These are phyloP conservation scores for Podila epicladia DNA, from an alignment of 192 early-diverging fungal genomes.

Conservation along the genomic window DNA sequence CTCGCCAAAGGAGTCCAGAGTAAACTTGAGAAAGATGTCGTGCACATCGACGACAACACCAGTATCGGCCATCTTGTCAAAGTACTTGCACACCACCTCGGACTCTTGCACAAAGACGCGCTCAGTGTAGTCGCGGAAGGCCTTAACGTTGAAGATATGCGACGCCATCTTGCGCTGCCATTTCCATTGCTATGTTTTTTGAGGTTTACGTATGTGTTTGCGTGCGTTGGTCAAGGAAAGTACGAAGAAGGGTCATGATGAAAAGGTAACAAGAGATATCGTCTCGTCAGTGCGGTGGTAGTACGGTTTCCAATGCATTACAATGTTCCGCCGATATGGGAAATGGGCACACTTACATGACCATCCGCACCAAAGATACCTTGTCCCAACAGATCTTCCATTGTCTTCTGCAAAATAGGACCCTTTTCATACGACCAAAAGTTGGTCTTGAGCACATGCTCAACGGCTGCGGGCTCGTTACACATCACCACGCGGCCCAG, in stretches of 20 bases:
- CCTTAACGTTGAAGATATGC: constrained; percentile 7
- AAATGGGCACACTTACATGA: neutral
- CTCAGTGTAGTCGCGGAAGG: constrained; percentile 1
- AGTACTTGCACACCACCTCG: neutral
- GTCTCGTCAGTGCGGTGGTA: no score
- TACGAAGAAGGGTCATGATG: neutral
- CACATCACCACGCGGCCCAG: neutral
- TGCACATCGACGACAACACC: constrained; percentile 46
- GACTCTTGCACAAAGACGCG: constrained; percentile 2
- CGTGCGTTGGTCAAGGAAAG: neutral
- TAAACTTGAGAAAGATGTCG: constrained; percentile 54
- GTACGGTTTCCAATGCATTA: neutral
- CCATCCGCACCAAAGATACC: constrained; percentile 6
- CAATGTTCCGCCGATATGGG: neutral
- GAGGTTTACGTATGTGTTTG: neutral
- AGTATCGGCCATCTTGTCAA: constrained; percentile 16
- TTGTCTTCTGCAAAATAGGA: neutral
- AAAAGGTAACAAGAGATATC: neutral
- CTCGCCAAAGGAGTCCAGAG: constrained; percentile 59
- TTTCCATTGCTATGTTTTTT: neutral
- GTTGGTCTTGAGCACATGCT: constrained; percentile 5
- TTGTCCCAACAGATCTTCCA: neutral
- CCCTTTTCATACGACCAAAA: constrained; percentile 1
- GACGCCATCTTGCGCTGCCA: constrained; percentile 7
- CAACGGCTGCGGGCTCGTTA: neutral